Evolutionary conservation across 331 rosid genomes (phyloP).

Genomic region (Malus hybrid): DNA sequence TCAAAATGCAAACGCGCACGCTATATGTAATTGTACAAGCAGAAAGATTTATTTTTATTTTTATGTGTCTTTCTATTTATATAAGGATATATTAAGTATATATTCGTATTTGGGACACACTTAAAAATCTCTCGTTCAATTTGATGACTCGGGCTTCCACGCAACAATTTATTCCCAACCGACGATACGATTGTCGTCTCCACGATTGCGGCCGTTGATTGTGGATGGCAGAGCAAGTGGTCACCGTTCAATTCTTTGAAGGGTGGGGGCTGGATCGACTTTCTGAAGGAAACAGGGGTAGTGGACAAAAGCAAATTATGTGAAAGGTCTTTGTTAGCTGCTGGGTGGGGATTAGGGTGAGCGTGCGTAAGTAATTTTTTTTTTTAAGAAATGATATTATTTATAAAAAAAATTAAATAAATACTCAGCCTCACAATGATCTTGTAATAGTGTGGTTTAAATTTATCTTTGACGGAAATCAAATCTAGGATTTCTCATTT

Average conservation of each 20-base stretch:
- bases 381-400: no score
- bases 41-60: no score
- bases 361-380: no score
- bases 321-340: not conserved
- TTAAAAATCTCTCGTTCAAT: not conserved
- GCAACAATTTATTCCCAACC: conserved; percentile 6
- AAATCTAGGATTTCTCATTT: rapidly evolving
- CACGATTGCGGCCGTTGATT: not conserved
- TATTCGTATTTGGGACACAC: no score
- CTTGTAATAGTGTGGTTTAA: no score
- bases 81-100: no score
- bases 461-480: rapidly evolving
- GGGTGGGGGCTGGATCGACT: conserved; percentile 10
- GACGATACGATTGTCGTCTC: conserved; percentile 10
- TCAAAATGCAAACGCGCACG: rapidly evolving
- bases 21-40: no score
- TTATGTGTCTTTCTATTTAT: no score
- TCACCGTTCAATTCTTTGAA: not conserved
- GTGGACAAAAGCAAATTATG: not conserved
- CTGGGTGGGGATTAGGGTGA: not conserved
- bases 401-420: no score
- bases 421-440: rapidly evolving
- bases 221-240: not conserved
- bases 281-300: conserved; percentile 6
- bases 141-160: conserved; percentile 7